Evolutionary conservation across 768 basidiomycete species (phyloP).

Genomic region (Mycena filopes): DNA sequence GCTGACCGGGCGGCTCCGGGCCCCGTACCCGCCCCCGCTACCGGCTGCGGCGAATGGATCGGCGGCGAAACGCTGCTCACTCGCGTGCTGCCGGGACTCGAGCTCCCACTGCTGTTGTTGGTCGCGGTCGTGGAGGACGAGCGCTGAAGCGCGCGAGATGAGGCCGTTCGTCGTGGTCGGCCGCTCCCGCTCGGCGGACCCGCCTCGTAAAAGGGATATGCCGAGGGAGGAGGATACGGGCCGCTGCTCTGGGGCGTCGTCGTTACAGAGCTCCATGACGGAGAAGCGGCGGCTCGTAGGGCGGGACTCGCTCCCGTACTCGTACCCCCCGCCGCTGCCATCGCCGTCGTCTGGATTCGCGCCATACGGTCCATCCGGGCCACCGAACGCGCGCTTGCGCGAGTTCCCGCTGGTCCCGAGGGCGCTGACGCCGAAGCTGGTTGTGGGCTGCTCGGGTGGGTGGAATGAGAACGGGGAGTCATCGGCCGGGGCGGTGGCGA

Average conservation of each 20-base stretch:
- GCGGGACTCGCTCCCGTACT: slow-evolving; percentile 78
- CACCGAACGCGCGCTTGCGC: slow-evolving; percentile 63
- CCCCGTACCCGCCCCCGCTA: slow-evolving; percentile 11
- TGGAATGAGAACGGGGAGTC: slow-evolving; percentile 69
- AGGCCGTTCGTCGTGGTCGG: slow-evolving; percentile 58
- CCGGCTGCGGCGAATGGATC: slow-evolving; percentile 17
- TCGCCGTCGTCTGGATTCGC: slow-evolving; percentile 37
- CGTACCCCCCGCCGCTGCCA: slow-evolving; percentile 57
- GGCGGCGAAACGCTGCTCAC: slow-evolving; percentile 31
- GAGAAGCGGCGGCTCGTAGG: slow-evolving; percentile 84
- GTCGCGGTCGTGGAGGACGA: slow-evolving; percentile 57
- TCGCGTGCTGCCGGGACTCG: slow-evolving; percentile 28
- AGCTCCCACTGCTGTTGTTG: slow-evolving; percentile 33
- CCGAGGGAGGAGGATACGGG: slow-evolving; percentile 58
- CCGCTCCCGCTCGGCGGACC: slow-evolving; percentile 48
- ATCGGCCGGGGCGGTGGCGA: slow-evolving; percentile 62
- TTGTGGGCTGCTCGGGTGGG: slow-evolving; percentile 38
- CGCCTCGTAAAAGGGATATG: slow-evolving; percentile 43
- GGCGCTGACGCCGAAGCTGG: background rate
- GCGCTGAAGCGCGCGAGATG: slow-evolving; percentile 57
- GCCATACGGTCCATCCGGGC: slow-evolving; percentile 53
- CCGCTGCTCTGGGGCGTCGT: slow-evolving; percentile 52
- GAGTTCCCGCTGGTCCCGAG: slow-evolving; percentile 44
- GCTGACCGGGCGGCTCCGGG: slow-evolving; percentile 35
- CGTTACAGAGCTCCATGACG: slow-evolving; percentile 92